Evolutionary conservation across 345 rosid genomes (phyloP), one percentile per base, ranked within the genome.

Genomic region (Aquilaria malaccensis): DNA sequence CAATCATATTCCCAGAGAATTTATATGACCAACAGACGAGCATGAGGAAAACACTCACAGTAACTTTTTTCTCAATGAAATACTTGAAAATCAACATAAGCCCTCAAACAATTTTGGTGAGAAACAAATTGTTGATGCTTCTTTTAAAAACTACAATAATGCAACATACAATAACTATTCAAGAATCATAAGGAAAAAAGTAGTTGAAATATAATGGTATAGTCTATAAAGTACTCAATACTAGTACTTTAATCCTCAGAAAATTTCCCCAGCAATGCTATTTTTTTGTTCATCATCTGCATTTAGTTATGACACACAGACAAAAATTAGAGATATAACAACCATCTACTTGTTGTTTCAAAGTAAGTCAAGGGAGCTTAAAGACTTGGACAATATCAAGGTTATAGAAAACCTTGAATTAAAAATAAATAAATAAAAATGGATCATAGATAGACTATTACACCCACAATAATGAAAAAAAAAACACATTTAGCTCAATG

Each of bases 231-330:
- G 62, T 13, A 30, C 22, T 58, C 33, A 61, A 69, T 82, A 90
- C 99, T 85, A 49, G 96, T 75, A 72, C 90, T 90, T 97, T 96
- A 94, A 75, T 90, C 99, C 82, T 90, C 89, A 10, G 99, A 86
- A 86, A 33, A 90, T 78, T 74, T 93, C 96, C 84, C 76, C 87
- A 31, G 89, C 81, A 57, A 93, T 94, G 66, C 83, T 81, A 79
- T 85, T 96, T 54, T 79, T 89, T 79, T 93, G 96, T 77, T 77
- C 83, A 78, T 93, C 94, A 47, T 93, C 96, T 85, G 68, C 63
- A 67, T 59, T 77, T 57, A 57, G 51, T 45, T 22, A 22, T 68
- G 15, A 61, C 22, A 22, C 32, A 68, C 45, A 46, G 45, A 13
- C 52, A 22, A 22, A 22, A 22, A 22, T 22, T 22, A 65, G 30